Percentiles rank a stretch among this genome's conserved stretches.
Evolutionary conservation across 495 filamentous ascomycete species (phyloP).

Genomic region (Entonaema liquescens): DNA sequence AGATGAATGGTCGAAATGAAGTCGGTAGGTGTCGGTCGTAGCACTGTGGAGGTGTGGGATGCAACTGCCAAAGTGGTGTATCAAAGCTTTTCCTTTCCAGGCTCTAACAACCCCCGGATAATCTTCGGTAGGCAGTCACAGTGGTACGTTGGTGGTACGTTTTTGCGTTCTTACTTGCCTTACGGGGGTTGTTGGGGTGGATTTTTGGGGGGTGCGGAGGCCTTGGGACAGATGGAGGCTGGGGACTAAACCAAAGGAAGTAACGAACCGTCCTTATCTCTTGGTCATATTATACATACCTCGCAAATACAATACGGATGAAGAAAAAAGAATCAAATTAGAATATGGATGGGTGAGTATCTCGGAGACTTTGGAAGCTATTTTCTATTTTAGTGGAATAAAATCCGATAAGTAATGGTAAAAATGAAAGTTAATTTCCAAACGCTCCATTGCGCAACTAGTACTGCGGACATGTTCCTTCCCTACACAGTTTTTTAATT

Average conservation of each 20-base stretch:
- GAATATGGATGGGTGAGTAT: not conserved
- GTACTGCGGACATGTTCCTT: not conserved
- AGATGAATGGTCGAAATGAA: conserved; percentile 37
- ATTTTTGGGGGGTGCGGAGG: conserved; percentile 19
- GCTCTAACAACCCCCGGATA: conserved; percentile 22
- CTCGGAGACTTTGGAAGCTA: not conserved
- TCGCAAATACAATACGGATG: not conserved
- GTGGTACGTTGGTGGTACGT: conserved; percentile 40
- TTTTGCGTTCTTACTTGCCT: conserved; percentile 22
- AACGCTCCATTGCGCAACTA: not conserved
- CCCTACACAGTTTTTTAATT: not conserved
- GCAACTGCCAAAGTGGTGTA: conserved; percentile 28
- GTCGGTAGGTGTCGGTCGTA: conserved; percentile 30
- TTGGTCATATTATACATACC: not conserved
- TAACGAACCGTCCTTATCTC: conserved; percentile 1
- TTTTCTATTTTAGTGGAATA: too few relatives aligned
- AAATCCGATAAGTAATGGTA: too few relatives aligned
- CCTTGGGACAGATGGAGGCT: not conserved
- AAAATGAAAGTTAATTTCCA: too few relatives aligned
- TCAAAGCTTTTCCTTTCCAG: conserved; percentile 24
- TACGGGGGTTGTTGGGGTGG: conserved; percentile 2
- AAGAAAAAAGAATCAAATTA: not conserved
- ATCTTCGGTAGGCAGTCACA: conserved; percentile 14
- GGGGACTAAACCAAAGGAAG: not conserved
- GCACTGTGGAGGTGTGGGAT: conserved; percentile 32